Conservation (phyloP, 78 protist species). For the Speleostelium caveatum region DNA sequence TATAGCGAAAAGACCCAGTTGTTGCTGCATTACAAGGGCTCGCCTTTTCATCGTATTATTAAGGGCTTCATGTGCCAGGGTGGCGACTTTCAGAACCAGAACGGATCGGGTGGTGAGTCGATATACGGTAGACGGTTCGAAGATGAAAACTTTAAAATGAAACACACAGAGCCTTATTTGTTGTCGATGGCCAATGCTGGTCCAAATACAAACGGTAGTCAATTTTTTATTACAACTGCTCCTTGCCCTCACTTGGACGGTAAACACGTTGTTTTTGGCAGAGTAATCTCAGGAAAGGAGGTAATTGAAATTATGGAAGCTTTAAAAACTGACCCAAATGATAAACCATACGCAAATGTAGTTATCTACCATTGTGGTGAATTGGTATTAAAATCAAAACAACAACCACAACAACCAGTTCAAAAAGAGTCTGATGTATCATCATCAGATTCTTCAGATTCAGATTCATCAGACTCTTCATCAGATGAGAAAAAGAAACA, state of each 20-base stretch:
- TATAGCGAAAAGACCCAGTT: conserved; percentile 67
- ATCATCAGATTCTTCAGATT: not conserved
- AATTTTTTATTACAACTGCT: conserved; percentile 93
- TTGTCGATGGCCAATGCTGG: conserved; percentile 97
- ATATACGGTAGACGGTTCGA: conserved; percentile 94
- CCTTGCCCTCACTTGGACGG: conserved; percentile 95
- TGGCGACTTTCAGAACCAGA: conserved; percentile 91
- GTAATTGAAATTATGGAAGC: conserved; percentile 73
- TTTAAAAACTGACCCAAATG: conserved; percentile 22
- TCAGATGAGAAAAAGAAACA: conserved; percentile 20
- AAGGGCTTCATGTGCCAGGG: conserved; percentile 91
- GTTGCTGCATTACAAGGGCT: conserved; percentile 86
- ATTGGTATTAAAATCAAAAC: conserved; percentile 27
- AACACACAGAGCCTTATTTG: conserved; percentile 90
- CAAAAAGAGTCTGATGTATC: conserved; percentile 11
- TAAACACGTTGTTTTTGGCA: conserved; percentile 97
- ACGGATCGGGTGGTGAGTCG: conserved; percentile 99
- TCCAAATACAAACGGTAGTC: conserved; percentile 88
- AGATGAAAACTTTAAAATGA: conserved; percentile 90
- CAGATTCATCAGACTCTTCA: conserved; percentile 1
- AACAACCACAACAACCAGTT: not conserved
- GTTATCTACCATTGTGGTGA: conserved; percentile 81
- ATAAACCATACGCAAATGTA: conserved; percentile 79
- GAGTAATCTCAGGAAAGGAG: conserved; percentile 72
- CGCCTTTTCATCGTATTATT: conserved; percentile 94